phyloP scores from a whole-genome alignment of 2,329 filamentous ascomycete species.

The Aspergillus intermedius region DNA sequence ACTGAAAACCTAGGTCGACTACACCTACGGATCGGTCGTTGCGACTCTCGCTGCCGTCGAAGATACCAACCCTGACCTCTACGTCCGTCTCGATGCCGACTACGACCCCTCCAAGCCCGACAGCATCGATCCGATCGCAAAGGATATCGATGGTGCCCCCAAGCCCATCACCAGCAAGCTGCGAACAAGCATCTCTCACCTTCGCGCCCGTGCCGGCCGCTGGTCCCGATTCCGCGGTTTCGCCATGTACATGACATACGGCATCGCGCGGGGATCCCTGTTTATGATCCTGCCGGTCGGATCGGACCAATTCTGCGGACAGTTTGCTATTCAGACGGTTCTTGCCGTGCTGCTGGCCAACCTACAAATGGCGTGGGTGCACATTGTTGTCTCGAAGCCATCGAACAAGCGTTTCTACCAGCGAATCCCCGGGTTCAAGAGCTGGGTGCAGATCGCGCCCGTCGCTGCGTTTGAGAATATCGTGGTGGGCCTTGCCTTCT shows the following conservation, averaged over 20 bases:
- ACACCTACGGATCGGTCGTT: slow-evolving; percentile 56
- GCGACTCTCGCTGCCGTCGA: slow-evolving; percentile 60
- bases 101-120: slow-evolving; percentile 22
- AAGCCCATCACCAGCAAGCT: slow-evolving; percentile 58
- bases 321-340: slow-evolving; percentile 49
- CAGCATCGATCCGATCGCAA: slow-evolving; percentile 32
- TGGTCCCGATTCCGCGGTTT: slow-evolving; percentile 65
- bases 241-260: slow-evolving; percentile 42
- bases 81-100: slow-evolving; percentile 44
- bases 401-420: slow-evolving; percentile 58
- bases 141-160: slow-evolving; percentile 42
- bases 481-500: slow-evolving; percentile 43
- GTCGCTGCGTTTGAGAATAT: slow-evolving; percentile 58
- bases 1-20: slow-evolving; percentile 36
- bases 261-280: slow-evolving; percentile 43
- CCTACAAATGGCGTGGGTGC: slow-evolving; percentile 72
- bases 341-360: slow-evolving; percentile 59
- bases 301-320: slow-evolving; percentile 34
- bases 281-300: slow-evolving; percentile 27
- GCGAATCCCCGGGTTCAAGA: slow-evolving; percentile 61
- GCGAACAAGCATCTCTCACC: slow-evolving; percentile 52
- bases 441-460: slow-evolving; percentile 65
- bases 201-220: slow-evolving; percentile 59
- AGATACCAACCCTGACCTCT: slow-evolving; percentile 49
- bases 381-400: slow-evolving; percentile 71